These are phyloP conservation scores for Litchi chinensis DNA, from an alignment of 345 rosid genomes.

Conservation along the genomic window DNA sequence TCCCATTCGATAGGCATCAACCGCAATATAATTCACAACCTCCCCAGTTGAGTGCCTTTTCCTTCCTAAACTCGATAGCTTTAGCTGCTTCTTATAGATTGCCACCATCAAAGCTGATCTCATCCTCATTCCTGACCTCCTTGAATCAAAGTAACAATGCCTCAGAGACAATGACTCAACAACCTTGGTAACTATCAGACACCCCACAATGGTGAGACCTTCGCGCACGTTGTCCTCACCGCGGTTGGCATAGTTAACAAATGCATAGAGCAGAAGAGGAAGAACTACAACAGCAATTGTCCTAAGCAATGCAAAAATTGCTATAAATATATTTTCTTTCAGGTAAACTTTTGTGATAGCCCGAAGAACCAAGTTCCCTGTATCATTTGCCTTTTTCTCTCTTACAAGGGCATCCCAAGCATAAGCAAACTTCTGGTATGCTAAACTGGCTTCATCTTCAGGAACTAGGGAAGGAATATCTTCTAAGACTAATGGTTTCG, in stretches of 20 bases:
- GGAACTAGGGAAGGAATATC: constrained; percentile 62
- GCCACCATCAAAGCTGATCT: constrained; percentile 79
- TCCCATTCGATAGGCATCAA: constrained; percentile 84
- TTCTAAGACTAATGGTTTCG: constrained; percentile 51
- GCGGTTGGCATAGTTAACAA: constrained; percentile 56
- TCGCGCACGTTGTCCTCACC: constrained; percentile 35
- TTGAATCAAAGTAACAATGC: constrained; percentile 63
- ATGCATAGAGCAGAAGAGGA: constrained; percentile 65
- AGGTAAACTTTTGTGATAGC: constrained; percentile 50
- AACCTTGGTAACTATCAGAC: constrained; percentile 45
- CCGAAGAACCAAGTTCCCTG: constrained; percentile 49
- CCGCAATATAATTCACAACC: constrained; percentile 70
- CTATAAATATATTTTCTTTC: constrained; percentile 54
- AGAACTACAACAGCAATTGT: constrained; percentile 49
- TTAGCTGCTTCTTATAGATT: constrained; percentile 60
- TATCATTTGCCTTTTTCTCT: constrained; percentile 25
- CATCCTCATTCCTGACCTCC: constrained; percentile 74
- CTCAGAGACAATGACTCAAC: constrained; percentile 75
- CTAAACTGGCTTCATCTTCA: constrained; percentile 58
- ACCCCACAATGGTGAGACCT: constrained; percentile 60
- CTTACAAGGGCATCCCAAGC: constrained; percentile 49
- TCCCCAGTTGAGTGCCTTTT: constrained; percentile 72
- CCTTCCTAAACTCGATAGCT: constrained; percentile 66
- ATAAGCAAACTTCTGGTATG: constrained; percentile 52
- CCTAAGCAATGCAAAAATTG: constrained; percentile 51